These are phyloP conservation scores for Pochonia chlamydosporia DNA, from an alignment of 2,329 filamentous ascomycete species.

Conservation along the genomic window DNA sequence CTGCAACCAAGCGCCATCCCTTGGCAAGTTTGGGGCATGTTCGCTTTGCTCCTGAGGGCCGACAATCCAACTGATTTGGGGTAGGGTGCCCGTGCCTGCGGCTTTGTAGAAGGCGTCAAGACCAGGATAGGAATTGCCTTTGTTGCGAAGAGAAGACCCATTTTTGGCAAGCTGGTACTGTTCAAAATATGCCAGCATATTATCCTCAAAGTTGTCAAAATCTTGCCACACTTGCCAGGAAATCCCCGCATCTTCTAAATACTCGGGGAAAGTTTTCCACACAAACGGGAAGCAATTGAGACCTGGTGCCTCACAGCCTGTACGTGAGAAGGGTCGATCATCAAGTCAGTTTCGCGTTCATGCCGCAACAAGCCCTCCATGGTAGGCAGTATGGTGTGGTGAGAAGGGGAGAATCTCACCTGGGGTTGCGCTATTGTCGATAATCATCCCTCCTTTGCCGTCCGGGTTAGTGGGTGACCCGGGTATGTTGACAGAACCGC, in stretches of 20 bases:
- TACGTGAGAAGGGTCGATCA: not conserved
- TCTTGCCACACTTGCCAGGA: conserved; percentile 46
- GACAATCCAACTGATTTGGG: conserved; percentile 45
- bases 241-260: conserved; percentile 39
- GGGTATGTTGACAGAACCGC: conserved; percentile 42
- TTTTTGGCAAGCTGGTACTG: conserved; percentile 13
- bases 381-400: too few relatives aligned
- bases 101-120: conserved; percentile 42
- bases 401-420: conserved; percentile 13
- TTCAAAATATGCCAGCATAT: conserved; percentile 39
- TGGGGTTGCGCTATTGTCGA: conserved; percentile 36
- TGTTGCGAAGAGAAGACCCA: conserved; percentile 9
- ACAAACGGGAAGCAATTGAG: conserved; percentile 46
- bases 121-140: conserved; percentile 34
- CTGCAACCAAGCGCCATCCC: conserved; percentile 50
- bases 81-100: conserved; percentile 42
- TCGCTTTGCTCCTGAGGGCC: conserved; percentile 41
- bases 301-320: conserved; percentile 32
- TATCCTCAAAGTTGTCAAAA: conserved; percentile 45
- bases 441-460: conserved; percentile 38
- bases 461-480: conserved; percentile 23
- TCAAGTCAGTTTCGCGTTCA: not conserved
- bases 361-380: not conserved
- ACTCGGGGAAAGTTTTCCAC: conserved; percentile 45
- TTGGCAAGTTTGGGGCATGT: conserved; percentile 44